Evolutionary conservation across 768 basidiomycete species (phyloP), one percentile per base, ranked within the genome.

Genomic region (Boletus sp.): DNA sequence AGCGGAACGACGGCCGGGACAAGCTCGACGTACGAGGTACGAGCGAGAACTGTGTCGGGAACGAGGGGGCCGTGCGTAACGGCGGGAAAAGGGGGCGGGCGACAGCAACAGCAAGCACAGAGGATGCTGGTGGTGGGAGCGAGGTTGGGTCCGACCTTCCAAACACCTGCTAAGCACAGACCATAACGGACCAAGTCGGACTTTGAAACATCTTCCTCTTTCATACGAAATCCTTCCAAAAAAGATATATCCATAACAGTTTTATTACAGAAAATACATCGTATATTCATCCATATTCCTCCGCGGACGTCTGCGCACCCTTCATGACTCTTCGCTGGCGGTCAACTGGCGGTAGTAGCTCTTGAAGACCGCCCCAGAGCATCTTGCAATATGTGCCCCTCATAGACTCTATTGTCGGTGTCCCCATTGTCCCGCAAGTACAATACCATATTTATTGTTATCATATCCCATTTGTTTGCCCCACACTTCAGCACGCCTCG

Each of bases 61-160:
- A 66, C 58, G 66, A 64, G 64, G 68, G 65, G 68, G 61, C 73
- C 75, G 70, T 75, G 77, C 78, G 77, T 74, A 37, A 78, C 75
- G 78, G 79, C 76, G 76, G 75, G 75, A 76, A 76, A 24, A 66
- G 73, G 73, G 70, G 61, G 47, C 64, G 70, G 70, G 72, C 72
- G 35, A 58, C 57, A 39, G 55, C 56, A 54, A 45, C 59, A 65
- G 58, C 71, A 67, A 72, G 62, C 56, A 59, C 66, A 69, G 73
- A 69, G 68, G 69, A 77, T 76, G 71, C 75, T 77, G 79, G 78
- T 81, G 79, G 83, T 80, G 80, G 82, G 79, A 77, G 79, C 76
- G 79, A 80, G 78, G 75, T 77, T 77, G 76, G 73, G 72, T 65
- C 71, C 74, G 74, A 75, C 76, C 76, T 73, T 71, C 71, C 67